Evolutionary conservation across 306 rosid species (phyloP).

Genomic region (Pueraria montana): DNA sequence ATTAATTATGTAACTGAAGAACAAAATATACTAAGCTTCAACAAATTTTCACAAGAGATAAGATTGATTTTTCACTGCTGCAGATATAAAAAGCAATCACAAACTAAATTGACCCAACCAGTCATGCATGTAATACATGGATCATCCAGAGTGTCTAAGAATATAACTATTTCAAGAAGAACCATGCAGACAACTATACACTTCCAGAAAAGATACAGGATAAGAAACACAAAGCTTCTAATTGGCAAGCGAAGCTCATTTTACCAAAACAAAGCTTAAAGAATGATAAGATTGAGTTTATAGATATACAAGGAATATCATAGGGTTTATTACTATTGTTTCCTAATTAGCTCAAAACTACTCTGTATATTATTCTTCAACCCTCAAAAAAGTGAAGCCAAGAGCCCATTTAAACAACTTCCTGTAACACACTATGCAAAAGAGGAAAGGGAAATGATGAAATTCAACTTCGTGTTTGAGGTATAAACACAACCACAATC

Average conservation of each 20-base stretch:
- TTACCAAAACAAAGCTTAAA: not conserved
- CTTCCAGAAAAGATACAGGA: not conserved
- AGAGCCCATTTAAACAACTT: not conserved
- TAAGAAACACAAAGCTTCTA: not conserved
- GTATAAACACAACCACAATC: not conserved
- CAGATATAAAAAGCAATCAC: conserved; percentile 21
- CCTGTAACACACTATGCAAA: not conserved
- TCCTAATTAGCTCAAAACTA: conserved; percentile 25
- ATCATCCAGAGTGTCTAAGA: not conserved
- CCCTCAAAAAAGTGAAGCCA: not conserved
- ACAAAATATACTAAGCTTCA: no score
- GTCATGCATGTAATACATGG: not conserved
- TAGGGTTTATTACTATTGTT: not conserved
- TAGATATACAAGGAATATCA: not conserved
- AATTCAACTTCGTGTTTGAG: not conserved
- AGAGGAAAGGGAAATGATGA: not conserved
- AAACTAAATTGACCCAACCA: conserved; percentile 7
- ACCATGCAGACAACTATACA: not conserved
- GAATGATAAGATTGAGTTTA: not conserved
- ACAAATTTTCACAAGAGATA: no score
- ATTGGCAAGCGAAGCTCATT: not conserved
- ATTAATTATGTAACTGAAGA: not conserved
- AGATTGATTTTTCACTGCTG: not conserved
- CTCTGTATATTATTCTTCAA: conserved; percentile 14
- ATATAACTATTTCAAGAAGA: not conserved